Evolutionary conservation across 2,329 filamentous ascomycete species (phyloP), one percentile per base, ranked within the genome.

Genomic region (Mariannaea elegans): DNA sequence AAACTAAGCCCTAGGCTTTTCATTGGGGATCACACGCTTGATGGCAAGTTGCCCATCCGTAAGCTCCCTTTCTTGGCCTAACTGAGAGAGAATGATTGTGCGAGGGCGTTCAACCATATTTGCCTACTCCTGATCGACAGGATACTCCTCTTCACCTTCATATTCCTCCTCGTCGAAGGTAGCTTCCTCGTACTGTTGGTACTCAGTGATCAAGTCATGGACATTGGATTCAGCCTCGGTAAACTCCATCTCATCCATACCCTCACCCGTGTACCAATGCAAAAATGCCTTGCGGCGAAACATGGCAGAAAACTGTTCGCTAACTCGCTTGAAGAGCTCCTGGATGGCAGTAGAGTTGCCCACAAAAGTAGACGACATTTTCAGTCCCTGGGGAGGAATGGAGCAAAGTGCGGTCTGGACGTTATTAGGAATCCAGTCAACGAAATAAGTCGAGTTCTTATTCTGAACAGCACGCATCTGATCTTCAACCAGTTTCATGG

Each of bases 191-290:
- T 99, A 99, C 83, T 99, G 95, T 89, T 98, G 95, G 87, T 99
- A 99, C 83, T 99, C 95, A 64, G 93, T 97, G 75, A 99, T 94
- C 78, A 99, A 86, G 82, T 99, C 95, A 87, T 99, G 98, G 95
- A 99, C 98, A 88, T 99, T 99, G 84, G 92, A 97, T 90, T 99
- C 95, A 73, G 95, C 95, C 88, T 99, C 95, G 78, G 95, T 99
- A 87, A 99, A 99, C 86, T 99, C 95, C 95, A 99, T 98, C 90
- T 99, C 95, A 84, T 99, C 95, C 95, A 99, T 99, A 85, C 95
- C 95, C 88, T 99, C 95, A 78, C 94, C 94, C 89, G 95, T 99
- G 86, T 99, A 99, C 95, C 95, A 99, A 87, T 98, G 95, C 89
- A 99, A 92, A 93, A 99, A 99, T 90, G 95, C 95, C 92, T 98